Conservation (phyloP, 768 basidiomycete species). For the Gloeopeniophorella convolvens region DNA sequence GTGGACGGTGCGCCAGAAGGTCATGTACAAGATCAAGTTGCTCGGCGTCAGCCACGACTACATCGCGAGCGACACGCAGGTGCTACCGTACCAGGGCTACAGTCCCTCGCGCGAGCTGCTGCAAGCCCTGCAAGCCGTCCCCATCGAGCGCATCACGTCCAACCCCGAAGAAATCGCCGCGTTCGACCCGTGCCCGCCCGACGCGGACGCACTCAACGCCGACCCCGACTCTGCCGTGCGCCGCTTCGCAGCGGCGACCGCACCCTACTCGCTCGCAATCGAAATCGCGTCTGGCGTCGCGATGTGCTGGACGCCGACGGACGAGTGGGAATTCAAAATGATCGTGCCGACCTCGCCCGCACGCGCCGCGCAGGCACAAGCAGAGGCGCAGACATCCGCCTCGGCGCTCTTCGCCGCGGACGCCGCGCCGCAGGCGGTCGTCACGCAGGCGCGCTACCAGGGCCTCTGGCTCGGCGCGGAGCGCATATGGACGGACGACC, state of each 20-base stretch:
- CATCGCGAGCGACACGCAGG: slow-evolving; percentile 45
- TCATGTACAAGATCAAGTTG: slow-evolving; percentile 61
- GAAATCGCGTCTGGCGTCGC: slow-evolving; percentile 63
- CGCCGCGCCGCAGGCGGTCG: neutral
- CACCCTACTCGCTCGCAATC: slow-evolving; percentile 63
- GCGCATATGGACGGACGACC: slow-evolving; percentile 81
- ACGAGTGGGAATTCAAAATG: slow-evolving; percentile 62
- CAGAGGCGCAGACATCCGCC: neutral
- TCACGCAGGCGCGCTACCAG: slow-evolving; percentile 58
- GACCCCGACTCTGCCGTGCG: slow-evolving; percentile 14
- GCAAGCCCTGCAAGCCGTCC: slow-evolving; percentile 31
- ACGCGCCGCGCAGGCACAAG: neutral
- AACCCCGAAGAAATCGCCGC: slow-evolving; percentile 30
- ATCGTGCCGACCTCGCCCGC: slow-evolving; percentile 28
- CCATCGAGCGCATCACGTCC: slow-evolving; percentile 21
- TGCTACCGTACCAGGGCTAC: slow-evolving; percentile 74
- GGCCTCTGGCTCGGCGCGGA: slow-evolving; percentile 90
- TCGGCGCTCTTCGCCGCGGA: too few species aligned
- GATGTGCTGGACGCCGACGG: slow-evolving; percentile 63
- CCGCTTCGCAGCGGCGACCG: slow-evolving; percentile 46
- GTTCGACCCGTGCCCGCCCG: slow-evolving; percentile 48
- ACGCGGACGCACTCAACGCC: neutral
- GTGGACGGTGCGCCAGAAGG: slow-evolving; percentile 58
- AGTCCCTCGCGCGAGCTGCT: slow-evolving; percentile 49
- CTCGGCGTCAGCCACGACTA: slow-evolving; percentile 48